phyloP scores from a whole-genome alignment of 495 filamentous ascomycete species.

The Aspergillus coremiiformis region DNA sequence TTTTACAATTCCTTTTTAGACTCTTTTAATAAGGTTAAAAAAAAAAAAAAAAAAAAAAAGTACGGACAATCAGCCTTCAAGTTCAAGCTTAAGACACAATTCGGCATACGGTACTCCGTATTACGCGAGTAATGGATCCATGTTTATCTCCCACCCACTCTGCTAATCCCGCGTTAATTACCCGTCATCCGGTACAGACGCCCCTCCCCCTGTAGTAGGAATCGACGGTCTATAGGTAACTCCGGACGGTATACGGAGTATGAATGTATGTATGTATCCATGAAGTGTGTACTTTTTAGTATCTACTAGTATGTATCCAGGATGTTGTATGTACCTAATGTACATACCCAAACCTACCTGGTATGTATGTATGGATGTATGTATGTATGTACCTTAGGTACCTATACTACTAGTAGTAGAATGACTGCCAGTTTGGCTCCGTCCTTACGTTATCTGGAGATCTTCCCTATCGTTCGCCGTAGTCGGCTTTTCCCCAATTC shows the following conservation, averaged over 20 bases:
- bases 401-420: no score
- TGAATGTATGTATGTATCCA: no score
- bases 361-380: background rate
- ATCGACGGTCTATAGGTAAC: background rate
- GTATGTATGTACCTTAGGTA: background rate
- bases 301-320: no score
- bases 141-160: background rate
- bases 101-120: background rate
- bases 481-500: conserved; percentile 12
- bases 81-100: background rate
- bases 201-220: background rate
- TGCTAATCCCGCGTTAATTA: background rate
- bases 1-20: background rate
- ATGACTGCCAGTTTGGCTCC: conserved; percentile 8
- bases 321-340: no score
- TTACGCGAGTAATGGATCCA: background rate
- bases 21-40: background rate
- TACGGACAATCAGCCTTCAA: background rate
- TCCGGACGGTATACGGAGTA: no score
- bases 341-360: no score
- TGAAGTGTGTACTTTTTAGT: no score
- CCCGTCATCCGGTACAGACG: background rate
- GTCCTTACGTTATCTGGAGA: conserved; percentile 20
- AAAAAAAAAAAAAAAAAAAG: no score
- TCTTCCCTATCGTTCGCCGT: conserved; percentile 14